Evolutionary conservation across 352 stramenopile genomes (phyloP).

Genomic region (Elongisporangium prolatum): DNA sequence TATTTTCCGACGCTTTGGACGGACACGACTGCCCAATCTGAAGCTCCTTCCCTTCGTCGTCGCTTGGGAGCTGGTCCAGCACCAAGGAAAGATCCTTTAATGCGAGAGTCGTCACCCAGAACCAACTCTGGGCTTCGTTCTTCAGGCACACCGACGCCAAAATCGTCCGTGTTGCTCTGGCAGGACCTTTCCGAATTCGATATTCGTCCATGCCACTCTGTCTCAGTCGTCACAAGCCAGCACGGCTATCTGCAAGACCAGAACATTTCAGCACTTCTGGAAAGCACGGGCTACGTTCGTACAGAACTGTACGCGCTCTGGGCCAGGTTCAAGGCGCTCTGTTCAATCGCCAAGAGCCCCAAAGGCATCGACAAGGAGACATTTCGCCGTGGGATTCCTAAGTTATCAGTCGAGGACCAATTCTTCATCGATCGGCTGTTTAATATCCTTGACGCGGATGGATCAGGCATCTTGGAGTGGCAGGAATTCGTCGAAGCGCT

Average conservation of each 20-base stretch:
- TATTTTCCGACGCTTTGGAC: background rate
- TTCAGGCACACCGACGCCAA: background rate
- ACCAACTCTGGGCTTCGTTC: background rate
- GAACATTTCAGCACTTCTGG: slow-evolving; percentile 37
- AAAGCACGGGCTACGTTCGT: slow-evolving; percentile 47
- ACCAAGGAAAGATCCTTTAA: background rate
- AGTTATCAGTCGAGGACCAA: slow-evolving; percentile 62
- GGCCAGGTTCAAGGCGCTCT: slow-evolving; percentile 70
- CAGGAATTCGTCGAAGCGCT: slow-evolving; percentile 68
- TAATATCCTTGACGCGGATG: slow-evolving; percentile 53
- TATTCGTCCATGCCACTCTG: slow-evolving; percentile 25
- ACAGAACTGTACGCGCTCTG: slow-evolving; percentile 63
- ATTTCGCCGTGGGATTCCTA: slow-evolving; percentile 51
- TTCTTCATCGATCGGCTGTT: slow-evolving; percentile 75
- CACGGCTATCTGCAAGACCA: slow-evolving; percentile 62
- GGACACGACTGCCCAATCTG: background rate
- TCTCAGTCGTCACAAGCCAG: slow-evolving; percentile 24
- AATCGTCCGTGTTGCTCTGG: slow-evolving; percentile 2
- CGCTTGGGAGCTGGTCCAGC: background rate
- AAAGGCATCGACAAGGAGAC: slow-evolving; percentile 61
- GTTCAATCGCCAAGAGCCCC: slow-evolving; percentile 40
- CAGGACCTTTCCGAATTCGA: slow-evolving; percentile 20
- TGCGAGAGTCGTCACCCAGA: background rate
- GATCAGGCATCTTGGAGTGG: slow-evolving; percentile 64
- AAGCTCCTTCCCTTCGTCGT: background rate